phyloP scores from a whole-genome alignment of 2,329 filamentous ascomycete species.

The Moelleriella libera region DNA sequence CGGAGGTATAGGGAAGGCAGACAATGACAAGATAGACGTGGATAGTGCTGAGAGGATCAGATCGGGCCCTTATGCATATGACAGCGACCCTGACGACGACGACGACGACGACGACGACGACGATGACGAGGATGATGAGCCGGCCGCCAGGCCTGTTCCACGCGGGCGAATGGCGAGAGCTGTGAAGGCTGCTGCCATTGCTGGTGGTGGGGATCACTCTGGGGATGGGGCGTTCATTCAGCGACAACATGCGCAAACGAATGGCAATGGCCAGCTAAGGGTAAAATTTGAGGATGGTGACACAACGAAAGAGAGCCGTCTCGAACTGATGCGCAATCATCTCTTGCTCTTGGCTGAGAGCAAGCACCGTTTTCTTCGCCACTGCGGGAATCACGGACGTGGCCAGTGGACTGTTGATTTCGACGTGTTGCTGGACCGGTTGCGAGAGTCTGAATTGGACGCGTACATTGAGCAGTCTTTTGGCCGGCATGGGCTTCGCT shows the following conservation, averaged over 20 bases:
- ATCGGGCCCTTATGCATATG: slow-evolving; percentile 17
- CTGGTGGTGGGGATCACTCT: slow-evolving; percentile 13
- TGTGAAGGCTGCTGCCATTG: slow-evolving; percentile 1
- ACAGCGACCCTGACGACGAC: slow-evolving; percentile 19
- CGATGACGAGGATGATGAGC: slow-evolving; percentile 13
- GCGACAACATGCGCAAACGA: slow-evolving; percentile 15
- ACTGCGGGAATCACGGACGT: slow-evolving; percentile 46
- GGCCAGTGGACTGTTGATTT: slow-evolving; percentile 81
- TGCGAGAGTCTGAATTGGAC: slow-evolving; percentile 71
- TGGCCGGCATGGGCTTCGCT: slow-evolving; percentile 60
- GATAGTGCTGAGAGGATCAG: slow-evolving; percentile 34
- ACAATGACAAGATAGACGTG: slow-evolving; percentile 30
- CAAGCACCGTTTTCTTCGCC: slow-evolving; percentile 52
- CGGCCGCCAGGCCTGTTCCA: background rate
- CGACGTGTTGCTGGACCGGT: slow-evolving; percentile 49
- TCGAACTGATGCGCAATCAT: slow-evolving; percentile 55
- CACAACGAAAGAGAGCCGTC: slow-evolving; percentile 26
- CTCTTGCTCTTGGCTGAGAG: slow-evolving; percentile 60
- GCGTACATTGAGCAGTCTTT: slow-evolving; percentile 66
- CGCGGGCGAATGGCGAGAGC: slow-evolving; percentile 5
- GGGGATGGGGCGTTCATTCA: slow-evolving; percentile 13
- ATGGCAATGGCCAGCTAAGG: slow-evolving; percentile 22
- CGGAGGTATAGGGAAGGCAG: slow-evolving; percentile 41
- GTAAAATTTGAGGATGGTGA: slow-evolving; percentile 38
- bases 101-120: slow-evolving; percentile 15